These are phyloP conservation scores for Flaveria ramosissima DNA, from an alignment of 129 eudicot species.

Conservation along the genomic window DNA sequence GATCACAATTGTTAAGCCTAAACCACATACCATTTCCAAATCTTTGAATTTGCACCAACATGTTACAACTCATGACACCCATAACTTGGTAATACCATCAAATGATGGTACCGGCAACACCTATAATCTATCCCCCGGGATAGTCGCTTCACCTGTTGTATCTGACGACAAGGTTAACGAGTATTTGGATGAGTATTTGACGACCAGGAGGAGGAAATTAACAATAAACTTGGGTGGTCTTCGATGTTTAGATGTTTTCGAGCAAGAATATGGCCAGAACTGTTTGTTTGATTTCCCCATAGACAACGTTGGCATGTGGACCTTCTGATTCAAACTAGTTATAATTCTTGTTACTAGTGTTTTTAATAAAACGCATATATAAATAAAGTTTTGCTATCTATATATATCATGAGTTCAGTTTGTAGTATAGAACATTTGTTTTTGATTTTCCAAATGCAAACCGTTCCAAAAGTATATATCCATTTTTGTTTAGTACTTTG, in stretches of 20 bases:
- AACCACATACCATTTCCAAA: constrained; percentile 41
- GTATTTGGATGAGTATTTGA: no score
- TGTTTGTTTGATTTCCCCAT: constrained; percentile 16
- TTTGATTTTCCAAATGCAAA: not conserved
- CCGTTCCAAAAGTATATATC: not conserved
- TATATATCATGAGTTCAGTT: not conserved
- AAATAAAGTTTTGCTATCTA: not conserved
- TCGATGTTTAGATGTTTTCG: not conserved
- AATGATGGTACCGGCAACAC: not conserved
- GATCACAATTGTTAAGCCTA: constrained; percentile 37
- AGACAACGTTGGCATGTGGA: constrained; percentile 23
- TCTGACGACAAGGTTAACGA: not conserved
- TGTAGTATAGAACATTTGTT: not conserved
- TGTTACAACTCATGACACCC: not conserved
- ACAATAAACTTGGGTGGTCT: constrained; percentile 23
- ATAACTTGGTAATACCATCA: not conserved
- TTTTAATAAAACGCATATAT: not conserved
- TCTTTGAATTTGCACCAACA: not conserved
- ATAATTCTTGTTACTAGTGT: not conserved
- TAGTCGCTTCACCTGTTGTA: constrained; percentile 3
- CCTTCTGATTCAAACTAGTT: not conserved
- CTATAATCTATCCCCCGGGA: not conserved
- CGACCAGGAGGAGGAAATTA: not conserved
- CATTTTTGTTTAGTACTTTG: not conserved
- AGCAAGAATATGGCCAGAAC: constrained; percentile 6